Conservation (phyloP, 108 stramenopile species). For the Cyclotella baltica region DNA sequence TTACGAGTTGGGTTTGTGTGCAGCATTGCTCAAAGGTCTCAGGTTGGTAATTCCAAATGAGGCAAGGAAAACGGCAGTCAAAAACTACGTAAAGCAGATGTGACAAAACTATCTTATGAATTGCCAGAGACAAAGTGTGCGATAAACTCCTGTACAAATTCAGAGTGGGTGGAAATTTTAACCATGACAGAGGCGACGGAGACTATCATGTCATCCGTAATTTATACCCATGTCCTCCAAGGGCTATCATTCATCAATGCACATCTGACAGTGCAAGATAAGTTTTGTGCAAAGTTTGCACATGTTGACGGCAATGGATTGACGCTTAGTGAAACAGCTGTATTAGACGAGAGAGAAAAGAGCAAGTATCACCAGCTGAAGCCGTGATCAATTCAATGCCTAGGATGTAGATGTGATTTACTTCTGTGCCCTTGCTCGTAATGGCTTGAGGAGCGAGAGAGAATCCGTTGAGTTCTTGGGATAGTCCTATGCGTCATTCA, state of each 20-base stretch:
- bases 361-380: too few species aligned
- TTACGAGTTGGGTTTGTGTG: constrained; percentile 28
- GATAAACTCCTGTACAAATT: constrained; percentile 39
- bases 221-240: constrained; percentile 32
- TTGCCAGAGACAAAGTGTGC: constrained; percentile 30
- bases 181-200: constrained; percentile 21
- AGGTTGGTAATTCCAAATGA: constrained; percentile 18
- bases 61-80: constrained; percentile 20
- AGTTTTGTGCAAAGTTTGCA: constrained; percentile 38
- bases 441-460: too few species aligned
- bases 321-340: too few species aligned
- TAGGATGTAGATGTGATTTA: too few species aligned
- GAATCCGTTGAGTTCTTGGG: too few species aligned
- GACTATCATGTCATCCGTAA: constrained; percentile 28
- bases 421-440: too few species aligned
- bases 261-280: constrained; percentile 26
- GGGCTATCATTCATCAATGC: constrained; percentile 50
- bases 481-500: too few species aligned
- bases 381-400: too few species aligned
- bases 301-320: too few species aligned
- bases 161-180: constrained; percentile 29
- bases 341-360: too few species aligned
- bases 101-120: constrained; percentile 3
- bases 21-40: constrained; percentile 44
- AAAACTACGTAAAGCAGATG: constrained; percentile 31